Conservation (phyloP, 2,329 filamentous ascomycete species). For the Ceratocystis ficicola region DNA sequence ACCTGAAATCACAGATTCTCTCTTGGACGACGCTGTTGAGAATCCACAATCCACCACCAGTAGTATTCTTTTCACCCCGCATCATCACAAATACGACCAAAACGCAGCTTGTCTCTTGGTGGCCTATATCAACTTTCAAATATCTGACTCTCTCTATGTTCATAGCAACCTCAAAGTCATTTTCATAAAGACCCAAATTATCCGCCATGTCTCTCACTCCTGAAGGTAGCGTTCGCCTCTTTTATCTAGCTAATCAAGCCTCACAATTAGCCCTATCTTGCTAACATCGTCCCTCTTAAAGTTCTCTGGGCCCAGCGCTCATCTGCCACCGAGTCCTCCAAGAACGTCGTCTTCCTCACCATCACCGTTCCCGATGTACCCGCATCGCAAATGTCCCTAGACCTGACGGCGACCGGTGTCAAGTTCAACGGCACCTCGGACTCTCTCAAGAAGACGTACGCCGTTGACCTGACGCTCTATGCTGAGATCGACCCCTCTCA, state of each 20-base stretch:
- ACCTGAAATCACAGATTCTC: background rate
- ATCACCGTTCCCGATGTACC: conserved; percentile 80
- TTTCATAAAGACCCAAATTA: conserved; percentile 20
- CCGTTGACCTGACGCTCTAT: conserved; percentile 76
- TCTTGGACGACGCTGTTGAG: background rate
- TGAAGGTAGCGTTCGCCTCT: conserved; percentile 30
- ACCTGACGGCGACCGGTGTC: conserved; percentile 65
- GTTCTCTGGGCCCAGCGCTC: conserved; percentile 98
- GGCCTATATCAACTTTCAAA: background rate
- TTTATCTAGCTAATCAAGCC: background rate
- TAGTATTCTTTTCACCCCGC: conserved; percentile 13
- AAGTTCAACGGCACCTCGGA: conserved; percentile 72
- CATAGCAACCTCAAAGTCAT: conserved; percentile 24
- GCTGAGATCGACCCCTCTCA: conserved; percentile 77
- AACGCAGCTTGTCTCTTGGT: background rate
- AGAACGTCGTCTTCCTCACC: conserved; percentile 92
- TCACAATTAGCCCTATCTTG: background rate
- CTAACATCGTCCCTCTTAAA: conserved; percentile 30
- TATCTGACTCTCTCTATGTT: background rate
- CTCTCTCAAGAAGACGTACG: conserved; percentile 76
- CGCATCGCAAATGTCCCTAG: conserved; percentile 62
- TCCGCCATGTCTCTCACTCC: conserved; percentile 27
- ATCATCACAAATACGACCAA: conserved; percentile 18
- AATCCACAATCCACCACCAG: background rate
- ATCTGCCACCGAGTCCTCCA: conserved; percentile 60